phyloP scores from a whole-genome alignment of 805 yeast species.

The Wickerhamiella azymoides region DNA sequence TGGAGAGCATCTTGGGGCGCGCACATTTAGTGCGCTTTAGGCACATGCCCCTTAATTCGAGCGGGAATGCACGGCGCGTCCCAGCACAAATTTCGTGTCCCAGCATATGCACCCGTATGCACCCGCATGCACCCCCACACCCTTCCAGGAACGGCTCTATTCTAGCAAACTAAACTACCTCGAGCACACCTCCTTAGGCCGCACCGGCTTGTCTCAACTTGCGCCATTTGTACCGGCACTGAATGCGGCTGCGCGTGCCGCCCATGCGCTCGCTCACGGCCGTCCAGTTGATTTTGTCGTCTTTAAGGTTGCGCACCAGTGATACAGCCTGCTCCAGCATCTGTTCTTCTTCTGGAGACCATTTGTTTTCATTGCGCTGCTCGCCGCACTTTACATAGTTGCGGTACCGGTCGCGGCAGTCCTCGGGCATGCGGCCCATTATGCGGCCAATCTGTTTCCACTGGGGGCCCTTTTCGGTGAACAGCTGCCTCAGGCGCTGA shows the following conservation, averaged over 20 bases:
- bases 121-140: background rate
- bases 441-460: slow-evolving; percentile 77
- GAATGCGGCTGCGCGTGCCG: slow-evolving; percentile 79
- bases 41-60: too few species aligned
- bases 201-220: slow-evolving; percentile 60
- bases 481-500: slow-evolving; percentile 44
- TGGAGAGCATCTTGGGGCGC: too few species aligned
- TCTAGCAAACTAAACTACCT: too few species aligned
- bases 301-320: slow-evolving; percentile 28
- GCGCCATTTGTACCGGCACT: slow-evolving; percentile 92
- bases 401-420: slow-evolving; percentile 93
- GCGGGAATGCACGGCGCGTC: too few species aligned
- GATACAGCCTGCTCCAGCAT: slow-evolving; percentile 41
- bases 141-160: slow-evolving; percentile 10
- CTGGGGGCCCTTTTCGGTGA: slow-evolving; percentile 57
- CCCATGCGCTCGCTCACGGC: slow-evolving; percentile 79
- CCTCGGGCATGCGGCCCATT: slow-evolving; percentile 93
- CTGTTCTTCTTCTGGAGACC: slow-evolving; percentile 65
- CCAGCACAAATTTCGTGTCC: too few species aligned
- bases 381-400: slow-evolving; percentile 87
- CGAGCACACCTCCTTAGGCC: too few species aligned
- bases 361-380: slow-evolving; percentile 59
- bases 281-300: slow-evolving; percentile 67
- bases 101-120: too few species aligned
- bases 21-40: too few species aligned